A percentile compares a stretch with the other conserved stretches of the same genome.
Conservation (phyloP, 1,284 basidiomycete genomes). For the Porogramme epimiltina region DNA sequence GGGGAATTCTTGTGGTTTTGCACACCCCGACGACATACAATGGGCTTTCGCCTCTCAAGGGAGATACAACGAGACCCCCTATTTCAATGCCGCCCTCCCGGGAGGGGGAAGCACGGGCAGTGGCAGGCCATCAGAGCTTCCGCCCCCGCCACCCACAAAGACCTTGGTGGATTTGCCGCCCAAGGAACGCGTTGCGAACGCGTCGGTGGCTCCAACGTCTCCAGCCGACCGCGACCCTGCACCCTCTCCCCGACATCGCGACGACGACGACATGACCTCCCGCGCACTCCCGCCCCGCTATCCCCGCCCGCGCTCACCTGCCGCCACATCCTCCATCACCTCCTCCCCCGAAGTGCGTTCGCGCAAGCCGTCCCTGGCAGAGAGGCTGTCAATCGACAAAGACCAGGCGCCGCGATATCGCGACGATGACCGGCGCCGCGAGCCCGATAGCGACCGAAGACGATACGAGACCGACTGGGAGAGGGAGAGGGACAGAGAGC, state of each 20-base stretch:
- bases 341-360: conserved; percentile 6
- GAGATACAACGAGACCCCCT: no score
- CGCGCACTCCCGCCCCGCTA: not conserved
- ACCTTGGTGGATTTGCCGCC: not conserved
- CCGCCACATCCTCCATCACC: conserved; percentile 9
- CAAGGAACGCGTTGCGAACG: not conserved
- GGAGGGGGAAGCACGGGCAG: no score
- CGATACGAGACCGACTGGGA: not conserved
- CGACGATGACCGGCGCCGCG: conserved; percentile 8
- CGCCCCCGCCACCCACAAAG: no score
- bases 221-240: not conserved
- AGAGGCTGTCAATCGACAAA: no score
- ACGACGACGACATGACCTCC: conserved; percentile 3
- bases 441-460: conserved; percentile 4
- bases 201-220: conserved; percentile 3
- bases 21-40: conserved; percentile 29
- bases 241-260: conserved; percentile 1
- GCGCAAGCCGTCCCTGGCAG: conserved; percentile 6
- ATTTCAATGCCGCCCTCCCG: no score
- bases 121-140: no score
- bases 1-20: conserved; percentile 26
- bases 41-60: no score
- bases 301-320: conserved; percentile 3
- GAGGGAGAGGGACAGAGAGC: not conserved
- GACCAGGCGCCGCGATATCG: conserved; percentile 2